These are phyloP conservation scores for Hypoxylon sp. DNA, from an alignment of 2,329 filamentous ascomycete species.

Conservation along the genomic window DNA sequence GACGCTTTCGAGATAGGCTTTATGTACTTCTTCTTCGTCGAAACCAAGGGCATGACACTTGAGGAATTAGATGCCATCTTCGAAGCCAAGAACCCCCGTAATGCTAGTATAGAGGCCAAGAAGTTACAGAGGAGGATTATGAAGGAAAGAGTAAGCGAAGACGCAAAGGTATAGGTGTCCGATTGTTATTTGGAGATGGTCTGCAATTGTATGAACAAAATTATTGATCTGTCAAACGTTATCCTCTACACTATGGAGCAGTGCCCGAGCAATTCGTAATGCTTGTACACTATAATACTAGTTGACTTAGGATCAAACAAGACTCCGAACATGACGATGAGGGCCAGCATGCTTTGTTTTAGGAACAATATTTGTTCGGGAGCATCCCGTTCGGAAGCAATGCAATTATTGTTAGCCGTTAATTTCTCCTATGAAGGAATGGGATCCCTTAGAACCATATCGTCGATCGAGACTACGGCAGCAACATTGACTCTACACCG, in stretches of 20 bases:
- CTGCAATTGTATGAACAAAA: background rate
- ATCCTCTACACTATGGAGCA: background rate
- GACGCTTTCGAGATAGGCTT: slow-evolving; percentile 52
- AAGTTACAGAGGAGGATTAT: slow-evolving; percentile 44
- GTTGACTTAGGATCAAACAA: no score
- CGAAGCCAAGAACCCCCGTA: slow-evolving; percentile 54
- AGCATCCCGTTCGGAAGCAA: background rate
- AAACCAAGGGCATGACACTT: slow-evolving; percentile 53
- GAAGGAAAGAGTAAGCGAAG: slow-evolving; percentile 8
- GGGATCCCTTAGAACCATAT: background rate
- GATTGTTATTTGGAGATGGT: background rate
- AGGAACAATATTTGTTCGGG: background rate
- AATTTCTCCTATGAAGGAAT: background rate
- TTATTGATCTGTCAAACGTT: background rate
- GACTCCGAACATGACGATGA: background rate
- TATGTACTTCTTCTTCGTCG: slow-evolving; percentile 54
- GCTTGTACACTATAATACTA: no score
- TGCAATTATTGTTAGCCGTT: background rate
- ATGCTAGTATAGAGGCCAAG: slow-evolving; percentile 48
- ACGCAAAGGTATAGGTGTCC: background rate
- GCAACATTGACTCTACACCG: background rate
- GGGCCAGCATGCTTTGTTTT: background rate
- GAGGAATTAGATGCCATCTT: slow-evolving; percentile 54
- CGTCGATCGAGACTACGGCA: background rate
- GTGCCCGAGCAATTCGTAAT: background rate